These are phyloP conservation scores for Kalaharituber pfeilii DNA, from an alignment of 2,329 filamentous ascomycete species.

Conservation along the genomic window DNA sequence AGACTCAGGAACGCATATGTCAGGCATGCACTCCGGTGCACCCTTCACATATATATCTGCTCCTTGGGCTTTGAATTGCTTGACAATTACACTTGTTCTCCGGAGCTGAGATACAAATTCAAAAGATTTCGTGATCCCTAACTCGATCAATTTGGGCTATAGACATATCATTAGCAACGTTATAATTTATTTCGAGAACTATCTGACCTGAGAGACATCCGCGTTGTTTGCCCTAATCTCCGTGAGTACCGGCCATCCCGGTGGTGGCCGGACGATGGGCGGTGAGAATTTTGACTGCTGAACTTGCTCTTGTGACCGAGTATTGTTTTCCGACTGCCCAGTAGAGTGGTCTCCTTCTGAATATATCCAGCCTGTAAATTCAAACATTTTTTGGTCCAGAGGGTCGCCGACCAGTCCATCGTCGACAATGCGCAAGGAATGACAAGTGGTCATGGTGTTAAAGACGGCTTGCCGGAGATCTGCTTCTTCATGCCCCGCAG, in stretches of 20 bases:
- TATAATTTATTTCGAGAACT: background rate
- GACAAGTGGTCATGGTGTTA: conserved; percentile 94
- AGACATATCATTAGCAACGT: background rate
- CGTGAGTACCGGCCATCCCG: conserved; percentile 28
- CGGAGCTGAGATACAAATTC: conserved; percentile 90
- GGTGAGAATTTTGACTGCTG: conserved; percentile 42
- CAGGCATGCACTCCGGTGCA: conserved; percentile 87
- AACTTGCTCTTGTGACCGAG: conserved; percentile 24
- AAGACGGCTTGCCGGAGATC: conserved; percentile 49
- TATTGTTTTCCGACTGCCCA: conserved; percentile 51
- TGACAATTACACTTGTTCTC: conserved; percentile 79
- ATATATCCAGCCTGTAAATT: conserved; percentile 84
- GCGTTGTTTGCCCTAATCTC: conserved; percentile 2
- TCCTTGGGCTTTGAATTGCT: conserved; percentile 68
- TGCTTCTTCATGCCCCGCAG: background rate
- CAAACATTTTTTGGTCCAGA: conserved; percentile 94
- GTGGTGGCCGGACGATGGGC: conserved; percentile 72
- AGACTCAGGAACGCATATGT: conserved; percentile 70
- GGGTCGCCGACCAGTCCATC: conserved; percentile 83
- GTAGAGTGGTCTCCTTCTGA: conserved; percentile 60
- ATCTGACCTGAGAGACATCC: conserved; percentile 6
- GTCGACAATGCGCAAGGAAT: conserved; percentile 74
- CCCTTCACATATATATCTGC: conserved; percentile 89
- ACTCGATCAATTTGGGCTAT: conserved; percentile 4
- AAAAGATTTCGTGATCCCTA: conserved; percentile 79